These are phyloP conservation scores for Phytophthora tentaculata DNA, from an alignment of 352 stramenopile genomes.

Conservation along the genomic window DNA sequence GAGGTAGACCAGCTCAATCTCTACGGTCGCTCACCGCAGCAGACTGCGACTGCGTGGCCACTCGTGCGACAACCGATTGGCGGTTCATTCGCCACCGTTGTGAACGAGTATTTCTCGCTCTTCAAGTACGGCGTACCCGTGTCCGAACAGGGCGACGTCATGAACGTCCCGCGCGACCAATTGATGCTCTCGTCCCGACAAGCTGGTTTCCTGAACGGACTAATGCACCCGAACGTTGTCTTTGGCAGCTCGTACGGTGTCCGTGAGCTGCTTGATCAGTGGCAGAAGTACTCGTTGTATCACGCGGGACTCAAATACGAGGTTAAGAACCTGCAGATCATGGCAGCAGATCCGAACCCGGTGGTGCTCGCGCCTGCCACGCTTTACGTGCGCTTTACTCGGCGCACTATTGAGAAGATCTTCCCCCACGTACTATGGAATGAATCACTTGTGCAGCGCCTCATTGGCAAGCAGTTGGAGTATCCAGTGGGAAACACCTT, in stretches of 20 bases:
- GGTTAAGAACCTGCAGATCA: slow-evolving; percentile 49
- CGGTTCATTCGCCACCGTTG: slow-evolving; percentile 44
- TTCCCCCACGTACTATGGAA: slow-evolving; percentile 76
- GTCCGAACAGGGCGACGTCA: slow-evolving; percentile 12
- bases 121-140: slow-evolving; percentile 67
- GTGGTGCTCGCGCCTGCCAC: slow-evolving; percentile 53
- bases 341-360: slow-evolving; percentile 40
- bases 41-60: slow-evolving; percentile 15
- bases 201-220: slow-evolving; percentile 39
- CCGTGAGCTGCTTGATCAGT: slow-evolving; percentile 58
- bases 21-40: slow-evolving; percentile 15
- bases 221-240: slow-evolving; percentile 57
- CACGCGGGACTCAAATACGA: slow-evolving; percentile 59
- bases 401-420: slow-evolving; percentile 66
- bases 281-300: slow-evolving; percentile 70
- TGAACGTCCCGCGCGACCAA: slow-evolving; percentile 26
- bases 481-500: slow-evolving; percentile 67
- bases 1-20: slow-evolving; percentile 49
- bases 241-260: slow-evolving; percentile 61
- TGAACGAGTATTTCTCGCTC: slow-evolving; percentile 68
- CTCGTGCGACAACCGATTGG: slow-evolving; percentile 22
- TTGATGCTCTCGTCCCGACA: slow-evolving; percentile 39
- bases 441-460: slow-evolving; percentile 63
- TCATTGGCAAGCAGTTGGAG: slow-evolving; percentile 60
- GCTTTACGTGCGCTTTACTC: slow-evolving; percentile 64